phyloP scores from a whole-genome alignment of 495 filamentous ascomycete genomes.

The Aspergillus diversus region DNA sequence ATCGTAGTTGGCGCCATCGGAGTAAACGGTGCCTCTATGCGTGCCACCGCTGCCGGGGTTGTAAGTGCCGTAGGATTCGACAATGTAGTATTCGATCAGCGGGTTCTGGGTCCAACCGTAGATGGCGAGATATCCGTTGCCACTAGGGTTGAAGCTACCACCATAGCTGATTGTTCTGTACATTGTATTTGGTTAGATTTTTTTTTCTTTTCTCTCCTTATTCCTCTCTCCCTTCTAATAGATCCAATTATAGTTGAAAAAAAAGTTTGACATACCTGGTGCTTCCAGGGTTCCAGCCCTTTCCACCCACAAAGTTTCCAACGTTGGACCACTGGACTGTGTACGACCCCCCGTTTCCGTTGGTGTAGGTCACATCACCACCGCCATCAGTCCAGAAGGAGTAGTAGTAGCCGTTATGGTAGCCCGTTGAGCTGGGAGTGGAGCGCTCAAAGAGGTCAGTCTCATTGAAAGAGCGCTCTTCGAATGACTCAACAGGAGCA shows the following conservation, averaged over 20 bases:
- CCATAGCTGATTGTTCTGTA: constrained; percentile 56
- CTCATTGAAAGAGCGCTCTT: constrained; percentile 12
- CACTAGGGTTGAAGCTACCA: constrained; percentile 57
- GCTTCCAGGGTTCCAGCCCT: constrained; percentile 62
- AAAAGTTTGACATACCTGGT: constrained; percentile 34
- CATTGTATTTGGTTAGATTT: neutral
- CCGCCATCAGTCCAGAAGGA: constrained; percentile 65
- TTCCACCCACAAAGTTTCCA: constrained; percentile 65
- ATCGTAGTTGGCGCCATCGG: constrained; percentile 66
- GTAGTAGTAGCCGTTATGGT: constrained; percentile 63
- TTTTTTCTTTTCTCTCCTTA: neutral
- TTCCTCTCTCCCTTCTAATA: too few relatives aligned
- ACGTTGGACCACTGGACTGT: constrained; percentile 55
- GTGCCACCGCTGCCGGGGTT: constrained; percentile 52
- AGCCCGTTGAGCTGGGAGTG: constrained; percentile 51
- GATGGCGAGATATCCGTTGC: constrained; percentile 63
- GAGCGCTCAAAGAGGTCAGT: constrained; percentile 30
- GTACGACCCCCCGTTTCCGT: constrained; percentile 59
- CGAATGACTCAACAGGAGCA: constrained; percentile 38
- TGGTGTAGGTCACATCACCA: constrained; percentile 58
- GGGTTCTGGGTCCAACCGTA: constrained; percentile 68
- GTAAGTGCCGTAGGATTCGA: constrained; percentile 60
- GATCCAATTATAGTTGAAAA: too few relatives aligned
- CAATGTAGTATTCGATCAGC: constrained; percentile 67
- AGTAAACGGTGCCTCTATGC: constrained; percentile 57